Percentiles rank a stretch among this genome's conserved stretches.
phyloP scores from a whole-genome alignment of 768 basidiomycete genomes.

The Boletus pseudo-olivaceus region DNA sequence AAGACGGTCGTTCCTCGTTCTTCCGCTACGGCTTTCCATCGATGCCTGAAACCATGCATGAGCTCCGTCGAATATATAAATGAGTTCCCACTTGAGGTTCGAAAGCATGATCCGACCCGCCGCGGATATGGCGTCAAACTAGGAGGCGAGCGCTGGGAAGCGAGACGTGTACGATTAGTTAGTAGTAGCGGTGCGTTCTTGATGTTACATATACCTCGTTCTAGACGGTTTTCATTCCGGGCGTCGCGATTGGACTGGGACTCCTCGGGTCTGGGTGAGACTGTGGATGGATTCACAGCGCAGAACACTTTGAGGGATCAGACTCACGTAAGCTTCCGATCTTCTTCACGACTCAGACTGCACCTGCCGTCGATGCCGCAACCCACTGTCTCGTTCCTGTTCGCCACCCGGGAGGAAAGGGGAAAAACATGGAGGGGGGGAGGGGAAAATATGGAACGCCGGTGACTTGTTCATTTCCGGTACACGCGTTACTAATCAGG shows the following conservation, averaged over 20 bases:
- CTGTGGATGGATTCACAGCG: background rate
- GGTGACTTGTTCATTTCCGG: background rate
- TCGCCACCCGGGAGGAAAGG: too few species aligned
- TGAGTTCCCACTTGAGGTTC: background rate
- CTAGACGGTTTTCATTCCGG: background rate
- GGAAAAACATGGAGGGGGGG: background rate
- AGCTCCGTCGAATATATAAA: background rate
- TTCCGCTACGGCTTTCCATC: background rate
- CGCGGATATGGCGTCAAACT: slow-evolving; percentile 4
- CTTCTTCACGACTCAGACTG: too few species aligned
- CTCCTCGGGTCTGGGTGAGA: background rate
- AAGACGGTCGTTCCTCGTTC: background rate
- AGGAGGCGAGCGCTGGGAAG: background rate
- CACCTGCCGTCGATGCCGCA: too few species aligned
- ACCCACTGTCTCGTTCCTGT: too few species aligned
- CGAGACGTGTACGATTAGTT: too few species aligned
- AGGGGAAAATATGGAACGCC: background rate
- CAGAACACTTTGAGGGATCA: background rate
- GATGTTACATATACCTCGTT: background rate
- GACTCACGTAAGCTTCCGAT: too few species aligned
- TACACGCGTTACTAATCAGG: background rate
- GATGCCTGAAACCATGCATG: background rate
- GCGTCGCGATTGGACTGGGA: background rate
- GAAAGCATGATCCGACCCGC: background rate
- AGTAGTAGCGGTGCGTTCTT: background rate